Evolutionary conservation across 192 early-diverging fungal species (phyloP).

Genomic region (Entomortierella parvispora): DNA sequence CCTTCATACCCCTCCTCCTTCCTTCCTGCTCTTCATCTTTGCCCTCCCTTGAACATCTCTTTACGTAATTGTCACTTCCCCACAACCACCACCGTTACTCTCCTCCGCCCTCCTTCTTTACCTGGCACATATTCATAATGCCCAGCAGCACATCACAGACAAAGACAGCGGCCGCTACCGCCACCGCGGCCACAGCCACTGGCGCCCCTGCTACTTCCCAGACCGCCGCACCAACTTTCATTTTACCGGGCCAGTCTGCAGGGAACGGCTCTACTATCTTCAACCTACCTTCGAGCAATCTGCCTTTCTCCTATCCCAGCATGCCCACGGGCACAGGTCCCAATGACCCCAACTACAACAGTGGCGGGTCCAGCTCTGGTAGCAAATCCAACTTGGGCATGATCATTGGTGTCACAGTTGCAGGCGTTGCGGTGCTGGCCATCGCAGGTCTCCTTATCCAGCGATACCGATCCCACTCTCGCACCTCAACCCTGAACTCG

Average conservation of each 20-base stretch:
- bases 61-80: background rate
- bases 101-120: background rate
- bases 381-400: constrained; percentile 13
- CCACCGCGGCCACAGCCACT: background rate
- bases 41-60: no score
- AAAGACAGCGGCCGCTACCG: background rate
- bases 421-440: constrained; percentile 29
- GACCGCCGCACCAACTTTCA: background rate
- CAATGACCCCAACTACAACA: constrained; percentile 32
- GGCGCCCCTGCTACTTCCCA: background rate
- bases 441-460: constrained; percentile 34
- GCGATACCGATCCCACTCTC: constrained; percentile 16
- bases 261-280: background rate
- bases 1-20: background rate
- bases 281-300: constrained; percentile 5
- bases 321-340: constrained; percentile 11
- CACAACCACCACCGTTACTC: constrained; percentile 1
- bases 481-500: constrained; percentile 37
- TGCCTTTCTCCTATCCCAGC: constrained; percentile 14
- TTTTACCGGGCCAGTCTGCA: no score
- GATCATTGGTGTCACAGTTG: constrained; percentile 38
- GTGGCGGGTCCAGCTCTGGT: background rate
- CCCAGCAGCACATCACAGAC: background rate
- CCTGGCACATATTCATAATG: constrained; percentile 3
- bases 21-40: background rate